These are phyloP conservation scores for Bryoerythrophyllum caledonicum DNA, from an alignment of 225 moss, liverwort and hornwort species.

Conservation along the genomic window DNA sequence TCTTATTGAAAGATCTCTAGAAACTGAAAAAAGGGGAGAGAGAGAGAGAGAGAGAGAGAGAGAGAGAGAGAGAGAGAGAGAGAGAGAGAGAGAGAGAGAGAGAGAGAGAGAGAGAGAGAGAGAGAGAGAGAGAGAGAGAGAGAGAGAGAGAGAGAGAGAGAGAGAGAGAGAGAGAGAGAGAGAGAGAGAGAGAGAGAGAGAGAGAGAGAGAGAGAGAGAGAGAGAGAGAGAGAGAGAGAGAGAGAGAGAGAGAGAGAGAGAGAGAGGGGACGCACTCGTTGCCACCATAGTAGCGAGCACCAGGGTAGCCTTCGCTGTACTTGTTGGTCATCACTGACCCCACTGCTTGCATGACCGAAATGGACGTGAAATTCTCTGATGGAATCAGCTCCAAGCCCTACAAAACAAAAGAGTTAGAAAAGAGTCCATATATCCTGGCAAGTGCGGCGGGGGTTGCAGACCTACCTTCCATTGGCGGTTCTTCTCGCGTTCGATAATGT, in stretches of 20 bases:
- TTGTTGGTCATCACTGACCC: slow-evolving; percentile 99
- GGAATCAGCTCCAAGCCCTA: slow-evolving; percentile 95
- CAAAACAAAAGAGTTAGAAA: slow-evolving; percentile 7
- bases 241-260: neutral
- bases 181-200: neutral
- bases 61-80: neutral
- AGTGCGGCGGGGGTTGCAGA: neutral
- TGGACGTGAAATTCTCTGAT: slow-evolving; percentile 95
- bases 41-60: neutral
- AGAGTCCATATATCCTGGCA: neutral
- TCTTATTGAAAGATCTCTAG: neutral
- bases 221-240: neutral
- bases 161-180: neutral
- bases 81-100: neutral
- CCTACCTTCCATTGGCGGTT: slow-evolving; percentile 99
- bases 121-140: neutral
- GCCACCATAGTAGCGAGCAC: slow-evolving; percentile 97
- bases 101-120: neutral
- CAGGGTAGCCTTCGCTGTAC: slow-evolving; percentile 98
- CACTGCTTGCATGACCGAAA: slow-evolving; percentile 97
- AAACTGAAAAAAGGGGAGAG: neutral
- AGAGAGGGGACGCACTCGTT: slow-evolving; percentile 65
- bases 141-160: neutral
- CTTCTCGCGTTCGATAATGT: slow-evolving; percentile 94
- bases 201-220: neutral